Conservation (phyloP, 768 basidiomycete genomes). For the Plicaturopsis crispa region DNA sequence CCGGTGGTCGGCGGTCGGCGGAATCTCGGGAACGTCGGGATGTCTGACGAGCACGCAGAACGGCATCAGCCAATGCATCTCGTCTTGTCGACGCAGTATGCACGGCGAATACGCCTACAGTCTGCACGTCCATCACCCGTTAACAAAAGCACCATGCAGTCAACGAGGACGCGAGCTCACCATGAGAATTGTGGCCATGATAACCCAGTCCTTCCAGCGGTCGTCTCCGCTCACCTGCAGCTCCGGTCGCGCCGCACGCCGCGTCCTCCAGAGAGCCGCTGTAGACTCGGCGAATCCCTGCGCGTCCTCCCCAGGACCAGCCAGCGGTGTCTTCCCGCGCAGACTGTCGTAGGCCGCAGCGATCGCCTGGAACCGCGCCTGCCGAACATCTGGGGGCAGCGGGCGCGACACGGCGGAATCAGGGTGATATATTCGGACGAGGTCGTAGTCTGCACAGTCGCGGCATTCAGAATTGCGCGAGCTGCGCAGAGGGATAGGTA, state of each 20-base stretch:
- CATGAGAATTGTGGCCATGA: conserved; percentile 50
- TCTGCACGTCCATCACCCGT: conserved; percentile 13
- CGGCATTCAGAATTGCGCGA: conserved; percentile 4
- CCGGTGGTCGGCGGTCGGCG: too few species aligned
- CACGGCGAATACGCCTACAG: conserved; percentile 22
- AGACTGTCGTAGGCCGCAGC: conserved; percentile 61
- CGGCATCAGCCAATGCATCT: too few species aligned
- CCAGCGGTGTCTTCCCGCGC: conserved; percentile 33
- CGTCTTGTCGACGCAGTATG: conserved; percentile 23
- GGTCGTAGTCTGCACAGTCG: conserved; percentile 55
- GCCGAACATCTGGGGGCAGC: conserved; percentile 40
- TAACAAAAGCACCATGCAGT: conserved; percentile 5
- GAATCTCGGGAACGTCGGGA: too few species aligned
- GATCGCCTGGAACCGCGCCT: conserved; percentile 64
- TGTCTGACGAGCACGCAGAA: too few species aligned
- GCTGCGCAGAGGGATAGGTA: conserved; percentile 6
- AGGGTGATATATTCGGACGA: conserved; percentile 74
- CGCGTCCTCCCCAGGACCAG: conserved; percentile 10
- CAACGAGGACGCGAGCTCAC: conserved; percentile 12
- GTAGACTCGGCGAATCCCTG: conserved; percentile 20
- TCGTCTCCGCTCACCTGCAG: conserved; percentile 54
- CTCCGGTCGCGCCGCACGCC: conserved; percentile 21
- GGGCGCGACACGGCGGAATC: conserved; percentile 45
- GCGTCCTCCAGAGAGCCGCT: conserved; percentile 37
- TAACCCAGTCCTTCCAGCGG: conserved; percentile 57